These are phyloP conservation scores for Esteya vermicola DNA, from an alignment of 2,329 filamentous ascomycete genomes.

Conservation along the genomic window DNA sequence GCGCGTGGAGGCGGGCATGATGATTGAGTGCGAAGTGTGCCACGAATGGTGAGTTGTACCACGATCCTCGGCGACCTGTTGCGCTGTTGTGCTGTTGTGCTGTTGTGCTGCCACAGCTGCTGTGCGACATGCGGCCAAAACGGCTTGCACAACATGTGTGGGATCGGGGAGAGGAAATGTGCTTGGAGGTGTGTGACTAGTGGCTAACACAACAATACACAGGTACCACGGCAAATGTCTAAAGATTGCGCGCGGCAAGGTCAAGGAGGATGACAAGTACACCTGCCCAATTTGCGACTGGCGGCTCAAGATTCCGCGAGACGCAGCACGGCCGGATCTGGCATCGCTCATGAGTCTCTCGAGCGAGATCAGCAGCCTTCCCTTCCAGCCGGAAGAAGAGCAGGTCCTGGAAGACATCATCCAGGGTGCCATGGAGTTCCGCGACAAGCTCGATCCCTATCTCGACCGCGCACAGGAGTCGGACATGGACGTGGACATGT, in stretches of 20 bases:
- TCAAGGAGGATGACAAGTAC: slow-evolving; percentile 97
- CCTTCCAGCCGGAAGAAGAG: slow-evolving; percentile 94
- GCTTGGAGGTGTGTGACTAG: neutral
- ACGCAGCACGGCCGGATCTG: slow-evolving; percentile 87
- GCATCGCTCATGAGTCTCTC: slow-evolving; percentile 79
- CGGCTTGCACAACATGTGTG: too few species aligned
- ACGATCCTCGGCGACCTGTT: too few species aligned
- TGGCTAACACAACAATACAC: slow-evolving; percentile 5
- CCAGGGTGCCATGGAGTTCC: slow-evolving; percentile 69
- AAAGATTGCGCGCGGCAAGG: slow-evolving; percentile 92
- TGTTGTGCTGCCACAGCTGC: too few species aligned
- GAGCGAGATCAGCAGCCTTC: slow-evolving; percentile 64
- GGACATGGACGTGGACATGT: slow-evolving; percentile 63
- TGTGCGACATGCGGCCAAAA: too few species aligned
- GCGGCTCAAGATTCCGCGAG: slow-evolving; percentile 89
- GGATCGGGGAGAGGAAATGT: too few species aligned
- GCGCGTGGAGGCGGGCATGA: slow-evolving; percentile 87
- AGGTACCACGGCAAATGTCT: slow-evolving; percentile 97
- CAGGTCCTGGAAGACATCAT: slow-evolving; percentile 76
- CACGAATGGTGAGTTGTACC: slow-evolving; percentile 69
- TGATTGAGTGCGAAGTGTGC: slow-evolving; percentile 98
- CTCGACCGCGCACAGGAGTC: slow-evolving; percentile 73
- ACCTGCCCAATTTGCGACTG: slow-evolving; percentile 97
- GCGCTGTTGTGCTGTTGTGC: neutral
- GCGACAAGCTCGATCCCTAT: slow-evolving; percentile 65